Percentiles rank a stretch among this genome's conserved stretches.
Conservation (phyloP, 2,329 filamentous ascomycete species). For the Ophiocordyceps camponoti-rufipedis region DNA sequence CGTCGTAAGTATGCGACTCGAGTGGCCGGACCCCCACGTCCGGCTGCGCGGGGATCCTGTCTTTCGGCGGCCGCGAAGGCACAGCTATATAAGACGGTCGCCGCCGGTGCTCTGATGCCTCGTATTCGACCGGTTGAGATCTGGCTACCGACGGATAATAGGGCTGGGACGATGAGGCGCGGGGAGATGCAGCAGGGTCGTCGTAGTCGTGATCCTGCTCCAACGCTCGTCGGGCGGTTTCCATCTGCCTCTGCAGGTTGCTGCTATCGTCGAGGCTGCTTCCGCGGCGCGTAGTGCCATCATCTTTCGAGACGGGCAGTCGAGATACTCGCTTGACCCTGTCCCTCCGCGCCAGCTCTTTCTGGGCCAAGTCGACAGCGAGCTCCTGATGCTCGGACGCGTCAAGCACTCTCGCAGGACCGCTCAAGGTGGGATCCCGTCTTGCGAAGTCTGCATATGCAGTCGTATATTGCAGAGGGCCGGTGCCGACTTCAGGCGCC, state of each 20-base stretch:
- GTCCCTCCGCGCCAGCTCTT: slow-evolving; percentile 52
- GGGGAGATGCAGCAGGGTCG: slow-evolving; percentile 6
- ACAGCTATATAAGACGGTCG: slow-evolving; percentile 8
- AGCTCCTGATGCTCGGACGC: slow-evolving; percentile 55
- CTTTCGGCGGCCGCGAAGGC: slow-evolving; percentile 16
- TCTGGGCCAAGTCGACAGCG: slow-evolving; percentile 57
- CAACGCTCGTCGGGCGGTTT: slow-evolving; percentile 28
- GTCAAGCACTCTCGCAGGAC: slow-evolving; percentile 42
- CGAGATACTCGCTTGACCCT: slow-evolving; percentile 37
- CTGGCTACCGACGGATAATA: slow-evolving; percentile 39
- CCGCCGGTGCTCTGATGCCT: slow-evolving; percentile 6
- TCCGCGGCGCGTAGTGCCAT: too few relatives aligned
- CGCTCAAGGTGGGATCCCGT: slow-evolving; percentile 42
- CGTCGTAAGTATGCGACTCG: background rate
- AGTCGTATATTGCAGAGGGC: slow-evolving; percentile 5
- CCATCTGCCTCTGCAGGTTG: slow-evolving; percentile 29
- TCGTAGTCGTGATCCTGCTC: slow-evolving; percentile 11
- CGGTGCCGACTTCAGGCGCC: slow-evolving; percentile 13
- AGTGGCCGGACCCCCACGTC: slow-evolving; percentile 1
- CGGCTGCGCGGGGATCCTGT: slow-evolving; percentile 4
- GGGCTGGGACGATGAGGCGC: slow-evolving; percentile 19
- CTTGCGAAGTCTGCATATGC: slow-evolving; percentile 29
- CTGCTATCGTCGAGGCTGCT: slow-evolving; percentile 19
- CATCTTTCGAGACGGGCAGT: slow-evolving; percentile 17
- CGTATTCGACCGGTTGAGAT: slow-evolving; percentile 28